Percentiles rank a stretch among this genome's conserved stretches.
Evolutionary conservation across 177 flowering plant genomes (phyloP).

Genomic region (Tripterygium wilfordii): DNA sequence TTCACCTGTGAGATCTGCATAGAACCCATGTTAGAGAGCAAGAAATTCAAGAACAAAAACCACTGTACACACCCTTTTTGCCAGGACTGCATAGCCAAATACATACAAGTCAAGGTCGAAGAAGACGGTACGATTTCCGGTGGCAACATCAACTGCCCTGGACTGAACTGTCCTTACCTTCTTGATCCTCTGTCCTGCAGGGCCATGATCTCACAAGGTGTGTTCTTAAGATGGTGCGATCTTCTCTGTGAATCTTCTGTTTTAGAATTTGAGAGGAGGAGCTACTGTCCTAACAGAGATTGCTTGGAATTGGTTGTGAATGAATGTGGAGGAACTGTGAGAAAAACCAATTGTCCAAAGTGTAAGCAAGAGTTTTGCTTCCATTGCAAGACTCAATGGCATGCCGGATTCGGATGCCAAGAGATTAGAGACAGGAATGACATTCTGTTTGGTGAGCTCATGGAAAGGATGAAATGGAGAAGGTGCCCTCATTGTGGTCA

Average conservation of each 20-base stretch:
- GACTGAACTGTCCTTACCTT: conserved; percentile 15
- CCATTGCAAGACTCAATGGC: conserved; percentile 32
- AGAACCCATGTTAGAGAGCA: conserved; percentile 15
- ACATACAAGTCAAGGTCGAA: conserved; percentile 26
- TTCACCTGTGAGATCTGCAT: conserved; percentile 41
- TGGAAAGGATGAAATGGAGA: conserved; percentile 22
- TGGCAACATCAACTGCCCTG: conserved; percentile 24
- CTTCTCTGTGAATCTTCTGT: conserved; percentile 19
- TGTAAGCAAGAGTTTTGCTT: conserved; percentile 33
- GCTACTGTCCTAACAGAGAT: conserved; percentile 26
- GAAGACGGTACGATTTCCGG: conserved; percentile 7
- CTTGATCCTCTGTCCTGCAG: conserved; percentile 25
- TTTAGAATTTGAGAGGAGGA: conserved; percentile 9
- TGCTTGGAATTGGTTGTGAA: conserved; percentile 27
- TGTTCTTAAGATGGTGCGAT: conserved; percentile 34
- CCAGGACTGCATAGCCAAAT: conserved; percentile 26
- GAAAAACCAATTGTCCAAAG: conserved; percentile 20
- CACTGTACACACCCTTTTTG: conserved; percentile 25
- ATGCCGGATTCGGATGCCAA: conserved; percentile 24
- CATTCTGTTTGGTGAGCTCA: conserved; percentile 22
- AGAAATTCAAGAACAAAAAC: conserved; percentile 14
- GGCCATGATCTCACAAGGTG: conserved; percentile 2
- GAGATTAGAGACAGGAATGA: conserved; percentile 28
- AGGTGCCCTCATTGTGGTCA: conserved; percentile 31
- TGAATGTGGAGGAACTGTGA: conserved; percentile 26